Evolutionary conservation across 1,284 basidiomycete genomes (phyloP).

Genomic region (Ustilago esculenta): DNA sequence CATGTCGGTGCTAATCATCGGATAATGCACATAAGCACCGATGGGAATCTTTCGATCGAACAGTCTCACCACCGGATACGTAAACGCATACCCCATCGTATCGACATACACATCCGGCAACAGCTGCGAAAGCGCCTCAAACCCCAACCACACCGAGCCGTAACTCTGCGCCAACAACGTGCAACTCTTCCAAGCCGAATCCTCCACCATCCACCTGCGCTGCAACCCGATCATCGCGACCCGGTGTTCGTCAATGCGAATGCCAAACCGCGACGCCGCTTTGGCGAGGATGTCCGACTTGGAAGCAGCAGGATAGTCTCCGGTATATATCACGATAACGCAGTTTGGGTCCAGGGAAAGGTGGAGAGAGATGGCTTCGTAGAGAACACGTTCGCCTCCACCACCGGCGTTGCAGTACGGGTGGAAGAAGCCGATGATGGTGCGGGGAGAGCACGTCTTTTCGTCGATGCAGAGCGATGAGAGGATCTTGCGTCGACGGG

Average conservation of each 20-base stretch:
- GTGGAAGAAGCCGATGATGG: slow-evolving; percentile 81
- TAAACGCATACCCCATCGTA: slow-evolving; percentile 97
- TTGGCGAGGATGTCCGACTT: slow-evolving; percentile 80
- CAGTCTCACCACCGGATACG: slow-evolving; percentile 79
- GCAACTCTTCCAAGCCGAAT: slow-evolving; percentile 83
- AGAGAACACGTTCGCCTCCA: slow-evolving; percentile 94
- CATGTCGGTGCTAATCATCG: slow-evolving; percentile 93
- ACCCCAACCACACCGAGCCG: slow-evolving; percentile 83
- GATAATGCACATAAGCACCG: slow-evolving; percentile 94
- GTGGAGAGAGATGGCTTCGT: slow-evolving; percentile 84
- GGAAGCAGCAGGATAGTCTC: slow-evolving; percentile 69
- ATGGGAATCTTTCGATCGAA: slow-evolving; percentile 75
- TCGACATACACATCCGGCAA: slow-evolving; percentile 92
- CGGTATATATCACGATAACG: slow-evolving; percentile 88
- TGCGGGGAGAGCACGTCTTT: slow-evolving; percentile 1
- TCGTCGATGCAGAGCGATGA: slow-evolving; percentile 23
- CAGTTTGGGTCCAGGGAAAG: slow-evolving; percentile 78
- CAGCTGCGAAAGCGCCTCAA: slow-evolving; percentile 78
- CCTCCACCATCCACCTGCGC: slow-evolving; percentile 80
- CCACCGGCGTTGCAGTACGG: slow-evolving; percentile 98
- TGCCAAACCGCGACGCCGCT: slow-evolving; percentile 77
- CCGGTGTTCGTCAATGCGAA: slow-evolving; percentile 74
- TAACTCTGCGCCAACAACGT: slow-evolving; percentile 91
- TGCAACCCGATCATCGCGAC: slow-evolving; percentile 82
- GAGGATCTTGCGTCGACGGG: slow-evolving; percentile 29